Conservation (phyloP, 1,139 yeast genomes). For the Pichia cactophila region DNA sequence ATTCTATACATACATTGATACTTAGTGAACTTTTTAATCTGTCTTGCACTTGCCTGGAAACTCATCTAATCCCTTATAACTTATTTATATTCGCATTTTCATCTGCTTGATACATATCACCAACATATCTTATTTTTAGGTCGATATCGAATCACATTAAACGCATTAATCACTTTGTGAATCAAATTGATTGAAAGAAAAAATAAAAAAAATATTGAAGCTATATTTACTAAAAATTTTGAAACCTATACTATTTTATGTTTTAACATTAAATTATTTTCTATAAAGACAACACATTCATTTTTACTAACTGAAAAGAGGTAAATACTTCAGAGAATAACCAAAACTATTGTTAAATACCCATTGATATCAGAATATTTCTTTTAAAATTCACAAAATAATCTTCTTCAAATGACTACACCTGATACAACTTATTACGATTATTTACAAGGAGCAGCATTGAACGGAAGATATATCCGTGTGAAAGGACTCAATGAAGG, state of each 20-base stretch:
- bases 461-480: conserved; percentile 58
- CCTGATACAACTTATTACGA: conserved; percentile 30
- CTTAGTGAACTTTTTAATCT: no score
- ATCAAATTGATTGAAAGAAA: no score
- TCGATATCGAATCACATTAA: neutral
- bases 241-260: no score
- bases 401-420: conserved; percentile 4
- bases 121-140: neutral
- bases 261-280: no score
- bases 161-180: neutral
- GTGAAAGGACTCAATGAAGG: conserved; percentile 84
- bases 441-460: conserved; percentile 57
- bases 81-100: neutral
- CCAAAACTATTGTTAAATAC: neutral
- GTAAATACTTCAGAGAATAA: no score
- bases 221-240: no score
- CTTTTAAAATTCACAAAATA: neutral
- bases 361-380: neutral
- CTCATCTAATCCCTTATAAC: neutral
- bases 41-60: neutral
- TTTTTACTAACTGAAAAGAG: no score
- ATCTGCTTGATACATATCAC: neutral
- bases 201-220: no score
- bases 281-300: no score
- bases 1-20: neutral